Evolutionary conservation across 2,329 filamentous ascomycete species (phyloP), one percentile per base, ranked within the genome.

Genomic region (Lasiodiplodia sp.): DNA sequence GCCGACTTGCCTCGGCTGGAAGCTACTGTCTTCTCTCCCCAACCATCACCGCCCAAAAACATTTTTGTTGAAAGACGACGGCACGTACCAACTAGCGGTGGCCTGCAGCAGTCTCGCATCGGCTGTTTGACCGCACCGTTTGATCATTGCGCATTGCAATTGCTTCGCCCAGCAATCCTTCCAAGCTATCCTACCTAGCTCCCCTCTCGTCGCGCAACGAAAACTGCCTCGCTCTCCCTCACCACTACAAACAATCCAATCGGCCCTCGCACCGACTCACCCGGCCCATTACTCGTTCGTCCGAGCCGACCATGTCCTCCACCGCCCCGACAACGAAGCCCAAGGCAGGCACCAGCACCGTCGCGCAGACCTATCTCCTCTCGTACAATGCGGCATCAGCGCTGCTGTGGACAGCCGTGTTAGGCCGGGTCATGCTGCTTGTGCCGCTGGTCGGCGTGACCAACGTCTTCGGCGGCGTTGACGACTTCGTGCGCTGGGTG

Each of bases 311-410:
- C 23, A 66, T 49, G 37, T 47, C 38, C 14, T n/a, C 64, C 11
- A 10, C 64, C 18, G 23, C 25, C 25, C 28, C 55, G 10, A 67
- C 51, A 37, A 21, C 65, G 31, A 64, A 52, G 31, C 44, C 44
- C 14, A 47, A 21, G 44, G 44, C 44, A 11, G 44, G 44, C 6
- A 34, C 28, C 60, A 52, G n/a, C n/a, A 21, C 23, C 7, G 28
- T 21, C 38, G 38, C 65, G 1, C 65, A 67, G n/a, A 67, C 40
- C 18, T 97, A 97, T 83, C 88, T 98, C 66, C 86, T 94, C 76
- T 83, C 89, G 74, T 99, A 98, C 87, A 98, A 98, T 82, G 86
- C 89, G 74, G 77, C 90, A 72, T 96, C 91, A 66, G 88, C 93
- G 70, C 78, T 89, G 25, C 87, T 95, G 66, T 99, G 96, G 96